A percentile compares a stretch with the other conserved stretches of the same genome.
Conservation (phyloP, 208 protist species). For the Angomonas ambiguus region DNA sequence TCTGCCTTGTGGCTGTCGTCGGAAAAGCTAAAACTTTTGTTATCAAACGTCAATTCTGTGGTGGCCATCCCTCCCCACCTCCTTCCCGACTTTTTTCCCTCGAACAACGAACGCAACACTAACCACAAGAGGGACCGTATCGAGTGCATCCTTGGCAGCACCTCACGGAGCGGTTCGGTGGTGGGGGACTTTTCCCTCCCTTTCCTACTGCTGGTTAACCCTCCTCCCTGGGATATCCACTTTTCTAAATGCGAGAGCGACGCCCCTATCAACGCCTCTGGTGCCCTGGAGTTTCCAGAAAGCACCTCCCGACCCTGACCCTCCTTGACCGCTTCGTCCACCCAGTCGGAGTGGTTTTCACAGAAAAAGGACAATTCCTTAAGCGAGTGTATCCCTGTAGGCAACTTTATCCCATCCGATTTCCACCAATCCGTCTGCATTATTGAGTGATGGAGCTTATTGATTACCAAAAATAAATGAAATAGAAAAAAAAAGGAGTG, state of each 20-base stretch:
- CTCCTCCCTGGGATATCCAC: background rate
- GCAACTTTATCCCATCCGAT: background rate
- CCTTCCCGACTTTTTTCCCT: background rate
- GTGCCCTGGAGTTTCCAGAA: background rate
- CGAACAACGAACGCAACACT: background rate
- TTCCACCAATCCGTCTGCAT: background rate
- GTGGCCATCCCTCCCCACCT: background rate
- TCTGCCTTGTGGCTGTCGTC: background rate
- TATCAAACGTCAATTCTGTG: background rate
- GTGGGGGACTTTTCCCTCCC: background rate
- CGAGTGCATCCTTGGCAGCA: background rate
- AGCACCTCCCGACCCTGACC: background rate
- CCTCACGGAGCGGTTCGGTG: background rate
- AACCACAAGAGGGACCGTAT: background rate
- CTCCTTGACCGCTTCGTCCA: background rate
- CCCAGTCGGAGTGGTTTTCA: background rate
- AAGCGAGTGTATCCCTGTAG: background rate
- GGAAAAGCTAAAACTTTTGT: slow-evolving; percentile 7
- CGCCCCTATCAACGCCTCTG: background rate
- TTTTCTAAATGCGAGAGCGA: background rate
- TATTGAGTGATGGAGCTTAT: background rate
- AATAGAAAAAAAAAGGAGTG: slow-evolving; percentile 1
- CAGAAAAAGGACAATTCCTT: background rate
- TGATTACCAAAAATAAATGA: background rate
- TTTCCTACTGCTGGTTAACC: background rate